A percentile compares a stretch with the other conserved stretches of the same genome.
These are phyloP conservation scores for Elongisporangium anandrum DNA, from an alignment of 352 stramenopile genomes.

Conservation along the genomic window DNA sequence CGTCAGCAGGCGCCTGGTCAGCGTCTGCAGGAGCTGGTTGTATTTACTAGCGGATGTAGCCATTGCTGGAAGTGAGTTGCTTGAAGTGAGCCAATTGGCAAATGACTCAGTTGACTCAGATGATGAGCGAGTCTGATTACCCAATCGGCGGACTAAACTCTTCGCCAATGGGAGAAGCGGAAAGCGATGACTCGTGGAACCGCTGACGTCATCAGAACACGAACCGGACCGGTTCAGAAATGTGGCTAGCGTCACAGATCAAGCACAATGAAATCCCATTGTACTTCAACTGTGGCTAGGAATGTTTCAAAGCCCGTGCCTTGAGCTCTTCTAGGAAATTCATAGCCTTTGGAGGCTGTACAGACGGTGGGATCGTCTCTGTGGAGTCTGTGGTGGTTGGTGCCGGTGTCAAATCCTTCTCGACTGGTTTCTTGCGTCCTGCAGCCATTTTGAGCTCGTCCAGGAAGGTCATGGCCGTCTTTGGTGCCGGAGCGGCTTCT, in stretches of 20 bases:
- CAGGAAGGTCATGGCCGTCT: slow-evolving; percentile 25
- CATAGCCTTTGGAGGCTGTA: background rate
- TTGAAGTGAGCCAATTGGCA: background rate
- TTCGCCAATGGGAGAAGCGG: background rate
- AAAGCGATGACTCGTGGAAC: background rate
- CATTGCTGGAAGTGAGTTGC: background rate
- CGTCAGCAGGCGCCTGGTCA: no score
- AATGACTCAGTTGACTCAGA: background rate
- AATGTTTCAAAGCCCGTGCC: slow-evolving; percentile 9
- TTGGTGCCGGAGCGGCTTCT: background rate
- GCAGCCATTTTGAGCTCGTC: slow-evolving; percentile 42
- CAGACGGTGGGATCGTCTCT: background rate
- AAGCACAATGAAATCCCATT: no score
- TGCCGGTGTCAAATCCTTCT: background rate
- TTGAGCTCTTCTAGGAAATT: slow-evolving; percentile 39
- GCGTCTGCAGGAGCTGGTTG: no score
- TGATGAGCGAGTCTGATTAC: background rate
- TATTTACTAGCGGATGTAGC: background rate
- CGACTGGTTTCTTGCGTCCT: slow-evolving; percentile 3
- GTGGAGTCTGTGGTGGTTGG: background rate
- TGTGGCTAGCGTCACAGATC: no score
- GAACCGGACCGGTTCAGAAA: background rate
- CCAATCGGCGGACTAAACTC: background rate
- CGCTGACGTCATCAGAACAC: background rate
- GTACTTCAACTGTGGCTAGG: no score